Evolutionary conservation across 2,329 filamentous ascomycete species (phyloP).

Genomic region (Pestalotiopsis fici): DNA sequence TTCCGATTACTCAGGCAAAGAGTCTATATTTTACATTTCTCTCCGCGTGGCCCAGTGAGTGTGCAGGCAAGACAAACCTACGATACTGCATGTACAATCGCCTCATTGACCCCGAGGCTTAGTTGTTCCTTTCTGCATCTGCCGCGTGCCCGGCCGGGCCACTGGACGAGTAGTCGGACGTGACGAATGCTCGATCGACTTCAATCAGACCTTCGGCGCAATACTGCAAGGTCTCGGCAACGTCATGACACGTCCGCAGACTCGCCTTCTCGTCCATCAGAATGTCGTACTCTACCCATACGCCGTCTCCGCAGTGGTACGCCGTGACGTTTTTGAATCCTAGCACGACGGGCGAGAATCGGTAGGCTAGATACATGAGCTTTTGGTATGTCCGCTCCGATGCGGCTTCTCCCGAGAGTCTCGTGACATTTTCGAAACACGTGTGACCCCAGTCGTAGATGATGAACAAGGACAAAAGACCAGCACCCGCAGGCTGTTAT

Average conservation of each 20-base stretch:
- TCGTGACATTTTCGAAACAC: slow-evolving; percentile 58
- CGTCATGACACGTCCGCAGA: slow-evolving; percentile 55
- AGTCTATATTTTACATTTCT: not conserved
- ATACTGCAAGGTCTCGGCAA: slow-evolving; percentile 65
- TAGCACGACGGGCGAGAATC: slow-evolving; percentile 53
- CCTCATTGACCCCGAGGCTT: not conserved
- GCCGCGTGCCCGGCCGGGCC: slow-evolving; percentile 1
- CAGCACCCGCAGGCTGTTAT: slow-evolving; percentile 52
- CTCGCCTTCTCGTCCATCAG: slow-evolving; percentile 55
- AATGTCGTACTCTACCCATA: slow-evolving; percentile 65
- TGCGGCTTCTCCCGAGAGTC: slow-evolving; percentile 59
- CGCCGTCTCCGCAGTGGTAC: slow-evolving; percentile 63
- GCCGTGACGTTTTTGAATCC: slow-evolving; percentile 56
- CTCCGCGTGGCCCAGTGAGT: not conserved
- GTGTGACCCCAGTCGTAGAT: slow-evolving; percentile 70
- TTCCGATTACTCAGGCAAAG: not conserved
- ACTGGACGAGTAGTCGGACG: slow-evolving; percentile 30
- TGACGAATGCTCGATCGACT: slow-evolving; percentile 40
- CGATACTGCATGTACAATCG: not conserved
- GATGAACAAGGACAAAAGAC: slow-evolving; percentile 64
- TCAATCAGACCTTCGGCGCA: slow-evolving; percentile 51
- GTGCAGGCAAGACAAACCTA: not conserved
- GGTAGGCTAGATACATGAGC: slow-evolving; percentile 60
- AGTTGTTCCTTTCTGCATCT: slow-evolving; percentile 8
- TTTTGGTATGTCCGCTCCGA: slow-evolving; percentile 53